Percentiles rank a stretch among this genome's conserved stretches.
phyloP scores from a whole-genome alignment of 176 grass and related monocot genomes.

The Aegilops longissima region DNA sequence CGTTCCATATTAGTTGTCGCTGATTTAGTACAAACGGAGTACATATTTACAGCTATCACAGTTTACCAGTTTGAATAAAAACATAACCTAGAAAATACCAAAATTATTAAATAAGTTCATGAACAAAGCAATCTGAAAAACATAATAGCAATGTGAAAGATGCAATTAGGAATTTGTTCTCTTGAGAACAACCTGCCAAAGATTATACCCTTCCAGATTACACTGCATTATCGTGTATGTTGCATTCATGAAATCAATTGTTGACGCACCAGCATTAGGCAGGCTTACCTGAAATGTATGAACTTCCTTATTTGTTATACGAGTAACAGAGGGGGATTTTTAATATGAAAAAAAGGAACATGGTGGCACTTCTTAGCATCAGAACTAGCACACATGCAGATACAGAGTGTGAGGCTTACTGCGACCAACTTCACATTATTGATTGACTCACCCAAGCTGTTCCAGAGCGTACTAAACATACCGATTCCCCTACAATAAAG shows the following conservation, averaged over 20 bases:
- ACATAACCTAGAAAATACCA: neutral
- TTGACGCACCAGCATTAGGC: conserved; percentile 68
- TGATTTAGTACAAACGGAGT: too few species aligned
- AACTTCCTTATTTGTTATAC: conserved; percentile 10
- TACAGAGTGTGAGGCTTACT: conserved; percentile 53
- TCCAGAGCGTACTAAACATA: conserved; percentile 80
- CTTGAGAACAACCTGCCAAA: conserved; percentile 82
- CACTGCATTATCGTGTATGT: conserved; percentile 60
- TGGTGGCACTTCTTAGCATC: conserved; percentile 19
- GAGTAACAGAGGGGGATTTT: neutral
- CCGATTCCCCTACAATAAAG: conserved; percentile 59
- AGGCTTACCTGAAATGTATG: conserved; percentile 68
- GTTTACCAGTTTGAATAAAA: neutral
- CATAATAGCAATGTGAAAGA: neutral
- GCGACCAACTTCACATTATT: conserved; percentile 68
- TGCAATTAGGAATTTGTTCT: neutral
- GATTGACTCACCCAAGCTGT: conserved; percentile 59
- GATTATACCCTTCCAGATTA: conserved; percentile 56
- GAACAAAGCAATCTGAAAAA: neutral
- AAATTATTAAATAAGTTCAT: neutral
- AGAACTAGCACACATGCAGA: conserved; percentile 8
- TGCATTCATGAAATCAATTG: conserved; percentile 59
- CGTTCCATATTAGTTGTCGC: too few species aligned
- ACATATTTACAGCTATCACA: neutral
- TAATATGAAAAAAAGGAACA: neutral